These are phyloP conservation scores for Dothiorella sarmentorum DNA, from an alignment of 2,329 filamentous ascomycete genomes.

Conservation along the genomic window DNA sequence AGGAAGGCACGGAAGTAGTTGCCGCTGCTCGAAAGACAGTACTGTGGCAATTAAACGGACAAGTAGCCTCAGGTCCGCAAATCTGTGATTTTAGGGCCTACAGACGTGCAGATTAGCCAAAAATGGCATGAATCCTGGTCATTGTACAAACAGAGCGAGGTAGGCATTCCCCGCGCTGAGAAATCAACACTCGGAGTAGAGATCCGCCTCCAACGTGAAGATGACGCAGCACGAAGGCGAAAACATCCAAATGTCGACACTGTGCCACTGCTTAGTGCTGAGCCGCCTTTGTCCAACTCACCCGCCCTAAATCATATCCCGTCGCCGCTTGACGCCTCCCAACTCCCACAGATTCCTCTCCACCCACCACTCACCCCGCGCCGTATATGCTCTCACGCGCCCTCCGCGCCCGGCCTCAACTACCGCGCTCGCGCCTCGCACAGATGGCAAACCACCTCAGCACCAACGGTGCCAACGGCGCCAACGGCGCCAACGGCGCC, in stretches of 20 bases:
- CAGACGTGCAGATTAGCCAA: background rate
- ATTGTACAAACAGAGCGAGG: background rate
- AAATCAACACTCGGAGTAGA: background rate
- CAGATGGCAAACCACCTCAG: conserved; percentile 46
- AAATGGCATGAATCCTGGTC: too few species aligned
- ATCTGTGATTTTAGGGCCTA: background rate
- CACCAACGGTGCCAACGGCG: conserved; percentile 21
- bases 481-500: conserved; percentile 21
- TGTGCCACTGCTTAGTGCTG: background rate
- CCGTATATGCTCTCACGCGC: conserved; percentile 23
- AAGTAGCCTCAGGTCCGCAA: too few species aligned
- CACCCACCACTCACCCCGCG: background rate
- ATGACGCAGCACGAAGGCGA: conserved; percentile 3
- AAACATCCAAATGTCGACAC: background rate
- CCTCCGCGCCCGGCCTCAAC: conserved; percentile 16
- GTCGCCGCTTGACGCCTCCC: background rate
- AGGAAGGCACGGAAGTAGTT: background rate
- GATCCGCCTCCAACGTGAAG: conserved; percentile 3
- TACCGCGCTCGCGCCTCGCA: conserved; percentile 32
- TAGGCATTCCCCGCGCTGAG: conserved; percentile 8
- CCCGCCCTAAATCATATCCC: background rate
- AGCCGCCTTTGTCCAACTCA: background rate
- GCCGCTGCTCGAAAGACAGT: background rate
- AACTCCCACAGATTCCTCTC: background rate
- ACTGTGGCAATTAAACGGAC: background rate